These are phyloP conservation scores for Filobasidium uniguttulatum DNA, from an alignment of 1,284 basidiomycete species.

Conservation along the genomic window DNA sequence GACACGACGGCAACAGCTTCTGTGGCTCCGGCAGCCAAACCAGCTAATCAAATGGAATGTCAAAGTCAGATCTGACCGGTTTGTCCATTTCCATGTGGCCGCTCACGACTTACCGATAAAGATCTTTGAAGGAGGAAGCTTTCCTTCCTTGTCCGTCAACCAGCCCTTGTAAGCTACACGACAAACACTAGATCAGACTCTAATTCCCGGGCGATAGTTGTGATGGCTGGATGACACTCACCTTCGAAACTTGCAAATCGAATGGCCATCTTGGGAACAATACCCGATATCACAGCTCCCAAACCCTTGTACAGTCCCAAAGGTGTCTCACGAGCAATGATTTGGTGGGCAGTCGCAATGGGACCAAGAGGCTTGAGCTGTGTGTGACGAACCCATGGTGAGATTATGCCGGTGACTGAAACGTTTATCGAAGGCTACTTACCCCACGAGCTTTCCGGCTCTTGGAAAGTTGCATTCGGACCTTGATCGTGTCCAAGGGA, in stretches of 20 bases:
- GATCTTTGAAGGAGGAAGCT: conserved; percentile 44
- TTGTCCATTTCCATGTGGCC: neutral
- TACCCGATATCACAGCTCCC: conserved; percentile 91
- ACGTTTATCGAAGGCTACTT: conserved; percentile 32
- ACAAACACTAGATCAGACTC: neutral
- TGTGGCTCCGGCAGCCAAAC: conserved; percentile 83
- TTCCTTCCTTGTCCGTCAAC: conserved; percentile 6
- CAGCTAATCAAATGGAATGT: conserved; percentile 44
- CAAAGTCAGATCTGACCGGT: neutral
- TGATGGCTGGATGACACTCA: conserved; percentile 17
- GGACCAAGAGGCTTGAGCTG: conserved; percentile 88
- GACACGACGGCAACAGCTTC: conserved; percentile 91
- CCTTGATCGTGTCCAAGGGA: conserved; percentile 91
- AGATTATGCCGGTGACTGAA: neutral
- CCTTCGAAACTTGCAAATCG: conserved; percentile 94
- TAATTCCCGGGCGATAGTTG: neutral
- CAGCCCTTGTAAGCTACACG: conserved; percentile 54
- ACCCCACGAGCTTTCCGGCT: conserved; percentile 66
- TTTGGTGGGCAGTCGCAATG: conserved; percentile 78
- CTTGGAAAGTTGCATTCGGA: conserved; percentile 89
- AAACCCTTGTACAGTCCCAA: conserved; percentile 97
- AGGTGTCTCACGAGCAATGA: conserved; percentile 80
- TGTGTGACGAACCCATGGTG: neutral
- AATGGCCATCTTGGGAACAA: conserved; percentile 99
- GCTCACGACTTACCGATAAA: conserved; percentile 42